Evolutionary conservation across 2,329 filamentous ascomycete species (phyloP), one percentile per base, ranked within the genome.

Genomic region (Niveomyces coronatus): DNA sequence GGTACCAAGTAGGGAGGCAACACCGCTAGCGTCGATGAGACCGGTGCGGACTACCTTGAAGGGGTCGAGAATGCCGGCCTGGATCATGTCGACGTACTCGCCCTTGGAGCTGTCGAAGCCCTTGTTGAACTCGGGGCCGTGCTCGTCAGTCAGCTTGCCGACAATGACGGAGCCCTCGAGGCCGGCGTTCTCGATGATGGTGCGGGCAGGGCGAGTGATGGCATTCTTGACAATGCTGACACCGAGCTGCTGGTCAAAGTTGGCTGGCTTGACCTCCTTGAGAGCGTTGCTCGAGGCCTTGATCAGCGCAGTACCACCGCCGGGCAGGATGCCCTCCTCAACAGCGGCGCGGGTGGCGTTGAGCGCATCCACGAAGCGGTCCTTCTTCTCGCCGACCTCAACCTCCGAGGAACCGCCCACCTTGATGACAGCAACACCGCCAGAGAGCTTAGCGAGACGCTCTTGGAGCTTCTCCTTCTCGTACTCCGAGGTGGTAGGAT

Each of bases 401-500:
- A 98, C 89, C 70, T 98, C 91, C 47, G 89, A 96, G 47, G 88
- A 77, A 63, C 91, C 91, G 55, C 91, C 91, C 47, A 98, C 91
- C 78, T 94, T 95, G 76, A 98, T 96, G 67, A 98, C 91, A 53
- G 91, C 91, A 54, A 98, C 91, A 76, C 91, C 91, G 48, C 91
- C 91, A 50, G 91, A 96, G 51, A 98, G 85, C 81, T 98, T 98
- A 53, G 91, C 91, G 45, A 98, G 85, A 70, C 91, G 91, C 75
- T 98, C 91, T 72, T 96, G 91, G 49, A 98, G 85, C 80, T 98
- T 98, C 83, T 98, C 91, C 79, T 95, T 96, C 79, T 98, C 91
- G 70, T 98, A 98, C 59, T 98, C 91, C 34, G 88, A 95, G 48
- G 91, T 98, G 53, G 76, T 81, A 49, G 89, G 83, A 70, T 98